Evolutionary conservation across 208 protist species (phyloP).

Genomic region (Trypanosoma melophagium): DNA sequence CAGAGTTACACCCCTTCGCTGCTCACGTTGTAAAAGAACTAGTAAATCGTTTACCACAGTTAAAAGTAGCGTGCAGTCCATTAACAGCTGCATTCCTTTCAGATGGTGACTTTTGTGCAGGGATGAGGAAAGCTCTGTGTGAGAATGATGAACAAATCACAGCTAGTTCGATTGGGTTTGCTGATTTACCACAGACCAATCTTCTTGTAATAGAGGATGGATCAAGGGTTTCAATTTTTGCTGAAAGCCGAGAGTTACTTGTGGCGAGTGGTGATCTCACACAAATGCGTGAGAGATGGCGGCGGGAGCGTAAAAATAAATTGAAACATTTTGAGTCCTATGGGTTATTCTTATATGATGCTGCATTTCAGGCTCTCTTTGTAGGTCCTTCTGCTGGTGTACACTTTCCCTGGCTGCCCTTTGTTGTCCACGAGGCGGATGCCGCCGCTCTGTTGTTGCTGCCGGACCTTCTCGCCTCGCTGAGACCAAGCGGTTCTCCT

Average conservation of each 20-base stretch:
- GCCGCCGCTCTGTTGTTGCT: conserved; percentile 35
- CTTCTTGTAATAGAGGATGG: conserved; percentile 32
- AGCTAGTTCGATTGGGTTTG: conserved; percentile 15
- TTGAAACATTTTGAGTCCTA: conserved; percentile 62
- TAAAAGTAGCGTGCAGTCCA: conserved; percentile 49
- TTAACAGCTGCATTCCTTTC: conserved; percentile 63
- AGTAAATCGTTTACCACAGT: conserved; percentile 32
- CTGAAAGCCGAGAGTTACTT: conserved; percentile 7
- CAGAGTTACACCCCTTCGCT: conserved; percentile 45
- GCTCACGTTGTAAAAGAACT: conserved; percentile 41
- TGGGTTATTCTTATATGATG: conserved; percentile 64
- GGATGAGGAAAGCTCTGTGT: conserved; percentile 43
- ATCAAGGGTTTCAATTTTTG: conserved; percentile 34
- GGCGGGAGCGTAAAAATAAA: conserved; percentile 34
- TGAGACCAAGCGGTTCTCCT: conserved; percentile 28
- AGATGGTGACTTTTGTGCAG: conserved; percentile 64
- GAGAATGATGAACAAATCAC: conserved; percentile 37
- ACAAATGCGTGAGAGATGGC: conserved; percentile 32
- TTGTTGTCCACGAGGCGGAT: conserved; percentile 42
- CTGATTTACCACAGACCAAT: conserved; percentile 21
- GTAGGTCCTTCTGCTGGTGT: conserved; percentile 38
- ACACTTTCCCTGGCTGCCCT: conserved; percentile 64
- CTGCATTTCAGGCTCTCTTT: conserved; percentile 52
- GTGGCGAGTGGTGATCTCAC: conserved; percentile 23
- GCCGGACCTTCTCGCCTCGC: conserved; percentile 38